phyloP scores from a whole-genome alignment of 2,329 filamentous ascomycete species.

The Cytospora chrysosperma region DNA sequence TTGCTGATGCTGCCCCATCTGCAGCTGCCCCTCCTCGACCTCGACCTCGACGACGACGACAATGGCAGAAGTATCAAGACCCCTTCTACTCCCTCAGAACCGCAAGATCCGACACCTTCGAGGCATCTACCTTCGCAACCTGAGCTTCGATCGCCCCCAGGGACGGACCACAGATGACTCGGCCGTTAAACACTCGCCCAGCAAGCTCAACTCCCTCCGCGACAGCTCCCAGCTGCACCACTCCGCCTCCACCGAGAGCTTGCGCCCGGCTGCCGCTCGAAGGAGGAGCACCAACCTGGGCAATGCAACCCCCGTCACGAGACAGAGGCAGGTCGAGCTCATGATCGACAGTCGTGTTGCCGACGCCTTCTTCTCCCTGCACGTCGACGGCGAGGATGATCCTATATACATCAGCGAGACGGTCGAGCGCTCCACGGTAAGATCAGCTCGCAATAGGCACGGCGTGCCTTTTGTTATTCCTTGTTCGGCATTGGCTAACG shows the following conservation, averaged over 20 bases:
- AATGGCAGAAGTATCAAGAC: slow-evolving; percentile 39
- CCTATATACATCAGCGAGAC: slow-evolving; percentile 91
- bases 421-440: slow-evolving; percentile 69
- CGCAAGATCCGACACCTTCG: slow-evolving; percentile 85
- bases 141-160: slow-evolving; percentile 62
- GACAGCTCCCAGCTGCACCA: slow-evolving; percentile 51
- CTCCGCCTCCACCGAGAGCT: slow-evolving; percentile 54
- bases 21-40: slow-evolving; percentile 3
- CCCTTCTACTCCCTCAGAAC: slow-evolving; percentile 67
- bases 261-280: slow-evolving; percentile 40
- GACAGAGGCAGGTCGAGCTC: slow-evolving; percentile 76
- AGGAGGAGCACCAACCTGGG: slow-evolving; percentile 51
- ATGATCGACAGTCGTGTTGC: slow-evolving; percentile 70
- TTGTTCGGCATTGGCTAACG: not conserved
- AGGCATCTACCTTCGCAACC: slow-evolving; percentile 82
- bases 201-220: slow-evolving; percentile 58
- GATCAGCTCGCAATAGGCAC: not conserved
- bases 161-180: slow-evolving; percentile 74
- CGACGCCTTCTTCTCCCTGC: slow-evolving; percentile 87
- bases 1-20: slow-evolving; percentile 16
- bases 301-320: slow-evolving; percentile 44
- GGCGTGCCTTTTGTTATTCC: not conserved
- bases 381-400: slow-evolving; percentile 62
- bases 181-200: slow-evolving; percentile 66
- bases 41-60: slow-evolving; percentile 29